A percentile compares a stretch with the other conserved stretches of the same genome.
phyloP scores from a whole-genome alignment of 805 yeast genomes.

The Candida quercuum region DNA sequence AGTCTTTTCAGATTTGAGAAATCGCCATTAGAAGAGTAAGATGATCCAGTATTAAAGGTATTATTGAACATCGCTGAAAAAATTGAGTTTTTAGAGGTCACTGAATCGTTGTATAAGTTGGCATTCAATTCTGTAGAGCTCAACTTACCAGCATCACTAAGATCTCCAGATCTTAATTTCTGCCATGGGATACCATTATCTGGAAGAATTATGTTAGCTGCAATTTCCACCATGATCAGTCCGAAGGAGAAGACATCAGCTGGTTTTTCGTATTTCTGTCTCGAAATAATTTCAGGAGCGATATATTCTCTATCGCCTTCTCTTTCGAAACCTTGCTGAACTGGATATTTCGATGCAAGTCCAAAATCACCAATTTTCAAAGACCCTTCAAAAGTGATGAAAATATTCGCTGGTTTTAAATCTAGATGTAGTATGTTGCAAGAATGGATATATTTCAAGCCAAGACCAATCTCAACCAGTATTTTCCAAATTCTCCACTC shows the following conservation, averaged over 20 bases:
- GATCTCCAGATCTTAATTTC: constrained; percentile 87
- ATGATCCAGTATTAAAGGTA: constrained; percentile 21
- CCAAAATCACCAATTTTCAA: constrained; percentile 97
- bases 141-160: constrained; percentile 88
- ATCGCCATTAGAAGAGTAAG: constrained; percentile 23
- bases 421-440: constrained; percentile 80
- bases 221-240: constrained; percentile 86
- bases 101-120: constrained; percentile 20
- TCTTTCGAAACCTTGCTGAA: constrained; percentile 64
- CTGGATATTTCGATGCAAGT: constrained; percentile 79
- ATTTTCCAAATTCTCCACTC: constrained; percentile 99
- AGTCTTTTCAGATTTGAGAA: constrained; percentile 26
- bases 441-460: constrained; percentile 75
- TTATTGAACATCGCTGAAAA: constrained; percentile 20
- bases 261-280: constrained; percentile 77
- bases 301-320: constrained; percentile 98
- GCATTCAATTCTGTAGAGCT: constrained; percentile 61
- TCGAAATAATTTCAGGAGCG: constrained; percentile 90
- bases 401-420: constrained; percentile 90
- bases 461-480: constrained; percentile 74
- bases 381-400: constrained; percentile 90
- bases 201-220: constrained; percentile 91
- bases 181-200: constrained; percentile 98
- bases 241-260: constrained; percentile 97
- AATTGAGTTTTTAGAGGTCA: constrained; percentile 19